Evolutionary conservation across 2,329 filamentous ascomycete genomes (phyloP).

Genomic region (Pseudogymnoascus sp.): DNA sequence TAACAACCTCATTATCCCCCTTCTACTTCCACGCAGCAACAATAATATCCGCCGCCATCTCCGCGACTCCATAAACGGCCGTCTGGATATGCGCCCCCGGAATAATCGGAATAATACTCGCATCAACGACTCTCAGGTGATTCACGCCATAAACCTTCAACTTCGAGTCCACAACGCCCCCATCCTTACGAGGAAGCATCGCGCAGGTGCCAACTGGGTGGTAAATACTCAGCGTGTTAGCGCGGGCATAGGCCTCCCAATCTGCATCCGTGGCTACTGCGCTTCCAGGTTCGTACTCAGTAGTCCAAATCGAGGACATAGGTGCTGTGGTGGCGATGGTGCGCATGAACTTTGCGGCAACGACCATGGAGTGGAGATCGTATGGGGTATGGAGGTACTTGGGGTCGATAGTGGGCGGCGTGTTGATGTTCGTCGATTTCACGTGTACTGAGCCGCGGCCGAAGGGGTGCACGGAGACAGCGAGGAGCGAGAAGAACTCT

Average conservation of each 20-base stretch:
- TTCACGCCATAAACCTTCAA: conserved; percentile 23
- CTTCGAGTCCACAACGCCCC: conserved; percentile 22
- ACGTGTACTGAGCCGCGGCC: conserved; percentile 55
- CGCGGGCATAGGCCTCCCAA: conserved; percentile 14
- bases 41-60: conserved; percentile 22
- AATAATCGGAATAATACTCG: conserved; percentile 20
- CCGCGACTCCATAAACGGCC: conserved; percentile 22
- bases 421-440: conserved; percentile 33
- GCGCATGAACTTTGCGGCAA: conserved; percentile 19
- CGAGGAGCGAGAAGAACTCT: conserved; percentile 33
- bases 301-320: conserved; percentile 18
- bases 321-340: conserved; percentile 19
- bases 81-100: conserved; percentile 19
- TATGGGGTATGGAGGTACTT: conserved; percentile 48
- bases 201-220: conserved; percentile 22
- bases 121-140: conserved; percentile 24
- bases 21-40: neutral
- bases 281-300: conserved; percentile 24
- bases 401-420: conserved; percentile 45
- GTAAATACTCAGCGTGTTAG: conserved; percentile 13
- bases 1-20: neutral
- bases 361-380: conserved; percentile 37
- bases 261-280: conserved; percentile 12
- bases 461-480: conserved; percentile 51
- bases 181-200: conserved; percentile 20